These are phyloP conservation scores for Phytophthora uliginosa DNA, from an alignment of 352 stramenopile genomes.

Conservation along the genomic window DNA sequence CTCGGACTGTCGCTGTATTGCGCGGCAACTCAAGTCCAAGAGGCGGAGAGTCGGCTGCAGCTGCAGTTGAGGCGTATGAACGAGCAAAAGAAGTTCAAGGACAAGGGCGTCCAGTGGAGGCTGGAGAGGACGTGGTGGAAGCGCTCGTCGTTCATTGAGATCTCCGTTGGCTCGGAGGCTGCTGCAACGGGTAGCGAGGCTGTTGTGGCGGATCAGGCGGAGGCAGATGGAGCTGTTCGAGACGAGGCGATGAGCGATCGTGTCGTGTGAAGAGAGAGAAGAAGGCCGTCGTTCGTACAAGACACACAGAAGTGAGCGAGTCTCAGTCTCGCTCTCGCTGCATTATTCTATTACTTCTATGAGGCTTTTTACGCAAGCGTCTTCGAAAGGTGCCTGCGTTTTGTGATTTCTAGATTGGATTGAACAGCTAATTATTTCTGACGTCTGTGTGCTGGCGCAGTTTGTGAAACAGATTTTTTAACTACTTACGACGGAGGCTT, in stretches of 20 bases:
- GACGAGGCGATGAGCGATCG: constrained; percentile 32
- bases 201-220: neutral
- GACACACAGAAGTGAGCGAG: neutral
- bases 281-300: neutral
- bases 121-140: constrained; percentile 80
- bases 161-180: constrained; percentile 26
- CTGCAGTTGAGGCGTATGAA: constrained; percentile 83
- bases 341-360: neutral
- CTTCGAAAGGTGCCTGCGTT: too few relatives aligned
- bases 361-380: too few relatives aligned
- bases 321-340: neutral
- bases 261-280: constrained; percentile 14
- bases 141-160: constrained; percentile 76
- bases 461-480: too few relatives aligned
- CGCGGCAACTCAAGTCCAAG: constrained; percentile 74
- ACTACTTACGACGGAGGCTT: too few relatives aligned
- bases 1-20: constrained; percentile 87
- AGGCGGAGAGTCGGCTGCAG: constrained; percentile 71
- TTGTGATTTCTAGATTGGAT: too few relatives aligned
- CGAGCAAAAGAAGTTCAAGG: constrained; percentile 66
- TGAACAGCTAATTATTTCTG: too few relatives aligned
- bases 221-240: neutral
- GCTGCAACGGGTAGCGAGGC: neutral
- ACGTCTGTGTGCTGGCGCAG: too few relatives aligned
- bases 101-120: constrained; percentile 67